Conservation (phyloP, 371 early-diverging fungal genomes). For the Choanephora cucurbitarum region DNA sequence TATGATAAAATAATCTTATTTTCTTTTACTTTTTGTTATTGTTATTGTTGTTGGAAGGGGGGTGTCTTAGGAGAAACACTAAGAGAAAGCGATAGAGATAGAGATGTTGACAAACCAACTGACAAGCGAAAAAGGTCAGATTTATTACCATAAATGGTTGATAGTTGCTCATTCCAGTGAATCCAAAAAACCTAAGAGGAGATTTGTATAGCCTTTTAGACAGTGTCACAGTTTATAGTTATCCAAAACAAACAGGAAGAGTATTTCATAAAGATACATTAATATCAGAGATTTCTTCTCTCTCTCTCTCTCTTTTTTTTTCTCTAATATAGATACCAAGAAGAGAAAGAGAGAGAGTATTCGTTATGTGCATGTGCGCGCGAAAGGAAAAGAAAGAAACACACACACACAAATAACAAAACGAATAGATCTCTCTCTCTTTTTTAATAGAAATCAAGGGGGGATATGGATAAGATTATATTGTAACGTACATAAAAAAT, state of each 20-base stretch:
- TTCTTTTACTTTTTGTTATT: too few relatives aligned
- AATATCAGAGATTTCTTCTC: too few relatives aligned
- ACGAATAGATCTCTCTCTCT: neutral
- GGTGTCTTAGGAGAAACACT: neutral
- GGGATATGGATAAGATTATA: neutral
- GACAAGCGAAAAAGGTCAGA: slow-evolving; percentile 16
- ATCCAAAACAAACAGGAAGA: neutral
- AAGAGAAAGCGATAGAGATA: neutral
- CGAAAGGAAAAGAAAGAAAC: too few relatives aligned
- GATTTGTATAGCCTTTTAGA: neutral
- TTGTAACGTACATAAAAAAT: neutral
- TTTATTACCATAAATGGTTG: slow-evolving; percentile 15
- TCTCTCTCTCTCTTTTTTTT: too few relatives aligned
- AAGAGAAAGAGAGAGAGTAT: too few relatives aligned
- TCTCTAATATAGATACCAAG: too few relatives aligned
- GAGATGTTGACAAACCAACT: slow-evolving; percentile 10
- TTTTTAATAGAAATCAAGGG: neutral
- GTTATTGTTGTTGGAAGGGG: neutral
- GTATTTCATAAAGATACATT: too few relatives aligned
- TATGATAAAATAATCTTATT: too few relatives aligned
- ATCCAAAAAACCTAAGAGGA: slow-evolving; percentile 7
- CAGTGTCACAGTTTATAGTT: too few relatives aligned
- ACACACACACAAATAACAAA: too few relatives aligned
- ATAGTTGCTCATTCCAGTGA: slow-evolving; percentile 14
- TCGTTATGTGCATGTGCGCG: too few relatives aligned